phyloP scores from a whole-genome alignment of 2,329 filamentous ascomycete genomes.

The Myriangium duriaei region DNA sequence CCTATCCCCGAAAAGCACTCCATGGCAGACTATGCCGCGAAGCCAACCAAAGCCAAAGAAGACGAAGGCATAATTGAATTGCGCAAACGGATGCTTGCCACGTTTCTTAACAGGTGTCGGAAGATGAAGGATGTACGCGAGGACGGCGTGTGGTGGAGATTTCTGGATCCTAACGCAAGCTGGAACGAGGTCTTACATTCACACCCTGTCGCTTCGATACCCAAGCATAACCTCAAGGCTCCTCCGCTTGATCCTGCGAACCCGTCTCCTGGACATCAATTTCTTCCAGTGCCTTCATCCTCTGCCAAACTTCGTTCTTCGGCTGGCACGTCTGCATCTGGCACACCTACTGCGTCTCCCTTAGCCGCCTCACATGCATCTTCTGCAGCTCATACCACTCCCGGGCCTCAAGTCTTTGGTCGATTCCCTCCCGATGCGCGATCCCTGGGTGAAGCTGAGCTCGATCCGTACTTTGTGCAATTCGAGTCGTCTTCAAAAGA shows the following conservation, averaged over 20 bases:
- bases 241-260: slow-evolving; percentile 95
- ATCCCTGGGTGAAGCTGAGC: slow-evolving; percentile 70
- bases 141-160: slow-evolving; percentile 95
- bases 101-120: slow-evolving; percentile 87
- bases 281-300: slow-evolving; percentile 69
- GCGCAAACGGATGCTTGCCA: slow-evolving; percentile 89
- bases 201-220: slow-evolving; percentile 78
- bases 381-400: slow-evolving; percentile 42
- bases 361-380: slow-evolving; percentile 38
- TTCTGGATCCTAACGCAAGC: slow-evolving; percentile 94
- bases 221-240: slow-evolving; percentile 86
- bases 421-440: slow-evolving; percentile 73
- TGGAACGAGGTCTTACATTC: slow-evolving; percentile 97
- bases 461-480: slow-evolving; percentile 90
- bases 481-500: slow-evolving; percentile 90
- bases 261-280: slow-evolving; percentile 73
- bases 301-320: slow-evolving; percentile 70
- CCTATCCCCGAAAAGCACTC: slow-evolving; percentile 98
- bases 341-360: slow-evolving; percentile 44
- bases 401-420: slow-evolving; percentile 53
- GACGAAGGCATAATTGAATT: slow-evolving; percentile 94
- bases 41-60: slow-evolving; percentile 95
- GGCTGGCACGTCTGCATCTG: slow-evolving; percentile 32
- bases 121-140: slow-evolving; percentile 84
- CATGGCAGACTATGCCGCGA: slow-evolving; percentile 96